Conservation (phyloP, 345 rosid species). For the Citrus australasica region DNA sequence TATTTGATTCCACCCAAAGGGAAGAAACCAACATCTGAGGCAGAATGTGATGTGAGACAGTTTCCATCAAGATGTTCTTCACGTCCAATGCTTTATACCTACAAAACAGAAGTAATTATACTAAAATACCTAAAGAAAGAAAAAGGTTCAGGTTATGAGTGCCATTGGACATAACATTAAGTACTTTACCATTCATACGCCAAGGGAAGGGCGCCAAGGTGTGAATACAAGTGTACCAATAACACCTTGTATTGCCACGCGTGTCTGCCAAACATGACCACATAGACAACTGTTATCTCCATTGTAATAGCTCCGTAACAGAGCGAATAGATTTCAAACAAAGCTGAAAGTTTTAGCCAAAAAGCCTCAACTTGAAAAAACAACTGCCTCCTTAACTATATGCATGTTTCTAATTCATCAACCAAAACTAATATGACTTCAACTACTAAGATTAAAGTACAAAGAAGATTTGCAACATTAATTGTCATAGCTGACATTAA, state of each 20-base stretch:
- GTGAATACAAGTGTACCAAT: constrained; percentile 84
- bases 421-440: background rate
- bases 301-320: background rate
- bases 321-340: background rate
- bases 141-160: background rate
- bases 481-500: background rate
- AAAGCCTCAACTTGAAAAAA: background rate
- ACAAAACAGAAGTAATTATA: constrained; percentile 5
- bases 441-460: background rate
- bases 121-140: constrained; percentile 12
- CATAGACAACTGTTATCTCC: constrained; percentile 18
- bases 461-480: background rate
- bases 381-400: background rate
- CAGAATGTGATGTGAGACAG: constrained; percentile 80
- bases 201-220: constrained; percentile 66
- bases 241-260: constrained; percentile 90
- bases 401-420: background rate
- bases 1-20: constrained; percentile 68
- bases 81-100: constrained; percentile 97
- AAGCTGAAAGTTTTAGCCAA: background rate
- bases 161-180: background rate
- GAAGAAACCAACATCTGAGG: constrained; percentile 85
- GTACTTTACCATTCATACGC: constrained; percentile 72
- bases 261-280: constrained; percentile 51
- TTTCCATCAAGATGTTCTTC: constrained; percentile 95